A percentile compares a stretch with the other conserved stretches of the same genome.
phyloP scores from a whole-genome alignment of 768 basidiomycete species.

The Boletus sp. region DNA sequence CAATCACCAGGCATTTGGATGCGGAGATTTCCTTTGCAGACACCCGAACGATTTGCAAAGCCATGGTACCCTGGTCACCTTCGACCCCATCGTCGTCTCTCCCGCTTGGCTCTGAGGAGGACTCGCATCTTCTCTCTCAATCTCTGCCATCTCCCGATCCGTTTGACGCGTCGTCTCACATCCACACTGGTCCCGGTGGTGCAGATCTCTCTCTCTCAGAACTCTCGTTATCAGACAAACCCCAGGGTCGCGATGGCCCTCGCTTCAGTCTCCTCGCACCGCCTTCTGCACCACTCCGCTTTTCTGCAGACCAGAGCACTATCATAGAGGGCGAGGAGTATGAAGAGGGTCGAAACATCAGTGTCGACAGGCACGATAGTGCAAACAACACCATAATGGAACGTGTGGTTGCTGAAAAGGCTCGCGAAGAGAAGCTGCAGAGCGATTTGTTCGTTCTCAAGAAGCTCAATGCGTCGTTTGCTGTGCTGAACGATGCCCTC shows the following conservation, averaged over 20 bases:
- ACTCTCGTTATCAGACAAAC: slow-evolving; percentile 43
- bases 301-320: slow-evolving; percentile 22
- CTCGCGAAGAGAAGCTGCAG: slow-evolving; percentile 70
- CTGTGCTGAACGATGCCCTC: slow-evolving; percentile 65
- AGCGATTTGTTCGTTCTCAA: slow-evolving; percentile 69
- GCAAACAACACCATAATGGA: slow-evolving; percentile 25
- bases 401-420: slow-evolving; percentile 28
- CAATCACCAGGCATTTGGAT: neutral
- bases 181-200: slow-evolving; percentile 40
- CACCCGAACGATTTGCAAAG: neutral
- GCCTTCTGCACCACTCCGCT: slow-evolving; percentile 13
- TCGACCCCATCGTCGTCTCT: slow-evolving; percentile 32
- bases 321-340: slow-evolving; percentile 26
- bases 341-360: slow-evolving; percentile 12
- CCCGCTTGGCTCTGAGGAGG: slow-evolving; percentile 16
- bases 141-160: slow-evolving; percentile 37
- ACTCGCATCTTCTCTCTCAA: slow-evolving; percentile 47
- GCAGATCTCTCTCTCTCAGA: slow-evolving; percentile 59
- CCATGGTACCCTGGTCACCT: slow-evolving; percentile 29
- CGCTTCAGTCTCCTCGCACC: slow-evolving; percentile 35
- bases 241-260: slow-evolving; percentile 24
- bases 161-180: slow-evolving; percentile 29
- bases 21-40: neutral
- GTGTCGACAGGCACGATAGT: slow-evolving; percentile 10
- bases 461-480: slow-evolving; percentile 70